Evolutionary conservation across 164 flowering plant species (phyloP).

Genomic region (Warburgia ugandensis): DNA sequence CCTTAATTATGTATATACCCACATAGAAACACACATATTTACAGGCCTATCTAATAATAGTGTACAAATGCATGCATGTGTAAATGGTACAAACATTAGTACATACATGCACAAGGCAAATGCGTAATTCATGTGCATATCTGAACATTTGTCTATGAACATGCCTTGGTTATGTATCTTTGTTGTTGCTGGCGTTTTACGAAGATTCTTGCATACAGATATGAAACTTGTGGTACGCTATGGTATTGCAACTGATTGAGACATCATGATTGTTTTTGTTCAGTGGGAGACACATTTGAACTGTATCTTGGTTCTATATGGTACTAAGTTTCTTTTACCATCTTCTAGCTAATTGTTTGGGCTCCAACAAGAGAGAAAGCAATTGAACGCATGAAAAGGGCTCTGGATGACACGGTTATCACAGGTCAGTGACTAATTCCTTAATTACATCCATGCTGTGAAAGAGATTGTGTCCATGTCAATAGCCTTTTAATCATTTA

Average conservation of each 20-base stretch:
- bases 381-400: slow-evolving; percentile 96
- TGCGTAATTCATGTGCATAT: too few relatives aligned
- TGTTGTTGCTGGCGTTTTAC: too few relatives aligned
- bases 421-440: slow-evolving; percentile 33
- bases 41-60: not conserved
- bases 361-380: slow-evolving; percentile 97
- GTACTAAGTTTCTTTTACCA: slow-evolving; percentile 5
- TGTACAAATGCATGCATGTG: too few relatives aligned
- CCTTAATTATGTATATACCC: not conserved
- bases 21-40: not conserved
- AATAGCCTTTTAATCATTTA: not conserved
- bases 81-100: too few relatives aligned
- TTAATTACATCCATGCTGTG: too few relatives aligned
- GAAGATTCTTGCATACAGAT: too few relatives aligned
- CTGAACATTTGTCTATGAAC: too few relatives aligned
- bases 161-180: too few relatives aligned
- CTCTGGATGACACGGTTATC: slow-evolving; percentile 86
- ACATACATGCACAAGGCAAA: too few relatives aligned
- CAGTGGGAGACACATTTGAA: not conserved
- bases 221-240: too few relatives aligned
- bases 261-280: too few relatives aligned
- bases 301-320: not conserved
- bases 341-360: slow-evolving; percentile 87
- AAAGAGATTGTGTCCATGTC: not conserved
- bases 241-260: too few relatives aligned